phyloP scores from a whole-genome alignment of 1,284 basidiomycete genomes.

The Sporisorium reilianum region DNA sequence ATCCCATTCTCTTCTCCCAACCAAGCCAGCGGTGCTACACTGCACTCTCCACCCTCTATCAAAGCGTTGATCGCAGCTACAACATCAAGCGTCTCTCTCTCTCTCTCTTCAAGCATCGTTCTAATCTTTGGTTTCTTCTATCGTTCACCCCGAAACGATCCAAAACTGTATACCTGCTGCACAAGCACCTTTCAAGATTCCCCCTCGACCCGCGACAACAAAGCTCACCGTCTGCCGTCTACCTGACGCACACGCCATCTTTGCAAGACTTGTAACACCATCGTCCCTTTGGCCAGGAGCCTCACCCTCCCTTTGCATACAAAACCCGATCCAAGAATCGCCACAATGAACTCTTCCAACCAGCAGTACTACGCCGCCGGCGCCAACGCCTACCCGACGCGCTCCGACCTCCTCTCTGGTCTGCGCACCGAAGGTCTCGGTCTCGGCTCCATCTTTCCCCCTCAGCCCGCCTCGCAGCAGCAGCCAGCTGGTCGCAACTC shows the following conservation, averaged over 20 bases:
- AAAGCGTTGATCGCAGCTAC: conserved; percentile 4
- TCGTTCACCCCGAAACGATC: neutral
- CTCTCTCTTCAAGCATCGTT: conserved; percentile 24
- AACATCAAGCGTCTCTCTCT: neutral
- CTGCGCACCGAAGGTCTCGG: conserved; percentile 59
- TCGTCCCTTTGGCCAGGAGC: conserved; percentile 20
- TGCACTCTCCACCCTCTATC: neutral
- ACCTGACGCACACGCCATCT: conserved; percentile 8
- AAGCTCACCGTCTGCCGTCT: neutral
- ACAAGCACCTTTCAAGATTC: conserved; percentile 31
- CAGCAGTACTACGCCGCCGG: conserved; percentile 30
- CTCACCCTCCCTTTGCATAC: conserved; percentile 4
- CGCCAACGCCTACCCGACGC: conserved; percentile 36
- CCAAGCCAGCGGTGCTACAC: neutral
- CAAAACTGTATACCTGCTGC: conserved; percentile 37
- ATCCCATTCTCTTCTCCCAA: neutral
- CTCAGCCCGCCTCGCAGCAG: conserved; percentile 35
- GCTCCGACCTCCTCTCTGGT: conserved; percentile 52
- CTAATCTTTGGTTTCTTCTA: neutral
- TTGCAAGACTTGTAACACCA: conserved; percentile 29
- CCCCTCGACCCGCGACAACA: neutral
- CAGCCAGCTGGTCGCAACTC: conserved; percentile 16
- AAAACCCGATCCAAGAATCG: neutral
- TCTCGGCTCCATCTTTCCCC: conserved; percentile 36
- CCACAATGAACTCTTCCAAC: conserved; percentile 38